phyloP scores from a whole-genome alignment of 345 rosid genomes.

The Lumnitzera racemosa region DNA sequence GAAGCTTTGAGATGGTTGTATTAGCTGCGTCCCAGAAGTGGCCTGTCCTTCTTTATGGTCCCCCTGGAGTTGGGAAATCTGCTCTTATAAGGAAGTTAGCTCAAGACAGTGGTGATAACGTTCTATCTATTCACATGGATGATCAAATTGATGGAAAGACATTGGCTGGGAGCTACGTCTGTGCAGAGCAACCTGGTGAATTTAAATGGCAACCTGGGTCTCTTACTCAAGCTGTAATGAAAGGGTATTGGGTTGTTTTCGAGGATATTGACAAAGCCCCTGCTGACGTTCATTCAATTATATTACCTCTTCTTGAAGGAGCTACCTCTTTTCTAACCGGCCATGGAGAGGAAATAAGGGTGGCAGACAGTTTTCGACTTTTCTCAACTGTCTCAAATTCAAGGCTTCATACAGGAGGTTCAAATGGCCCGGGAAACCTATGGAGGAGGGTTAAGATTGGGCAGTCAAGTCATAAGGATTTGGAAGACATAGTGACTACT shows the following conservation, averaged over 20 bases:
- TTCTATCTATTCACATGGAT: constrained; percentile 79
- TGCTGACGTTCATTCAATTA: constrained; percentile 69
- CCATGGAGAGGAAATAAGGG: constrained; percentile 83
- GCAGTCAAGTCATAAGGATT: constrained; percentile 54
- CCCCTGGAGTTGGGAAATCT: constrained; percentile 89
- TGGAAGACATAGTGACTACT: constrained; percentile 46
- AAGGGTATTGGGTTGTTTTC: constrained; percentile 90
- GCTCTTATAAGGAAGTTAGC: constrained; percentile 76
- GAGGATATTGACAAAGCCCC: constrained; percentile 96
- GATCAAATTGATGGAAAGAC: constrained; percentile 99
- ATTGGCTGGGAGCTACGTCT: constrained; percentile 82
- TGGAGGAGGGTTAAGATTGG: constrained; percentile 89
- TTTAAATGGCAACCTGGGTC: constrained; percentile 98
- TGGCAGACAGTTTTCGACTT: constrained; percentile 72
- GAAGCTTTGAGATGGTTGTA: constrained; percentile 70
- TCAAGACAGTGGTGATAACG: constrained; percentile 47
- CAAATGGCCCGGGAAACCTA: constrained; percentile 47
- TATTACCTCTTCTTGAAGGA: constrained; percentile 84
- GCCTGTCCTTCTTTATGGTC: constrained; percentile 93
- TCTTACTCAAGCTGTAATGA: constrained; percentile 81
- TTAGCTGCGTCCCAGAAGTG: constrained; percentile 83
- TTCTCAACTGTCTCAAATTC: constrained; percentile 78
- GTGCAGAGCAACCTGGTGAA: constrained; percentile 94
- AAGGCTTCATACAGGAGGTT: constrained; percentile 51
- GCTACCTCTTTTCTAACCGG: constrained; percentile 55